phyloP scores from a whole-genome alignment of 208 protist genomes.

The Leishmania guyanensis region DNA sequence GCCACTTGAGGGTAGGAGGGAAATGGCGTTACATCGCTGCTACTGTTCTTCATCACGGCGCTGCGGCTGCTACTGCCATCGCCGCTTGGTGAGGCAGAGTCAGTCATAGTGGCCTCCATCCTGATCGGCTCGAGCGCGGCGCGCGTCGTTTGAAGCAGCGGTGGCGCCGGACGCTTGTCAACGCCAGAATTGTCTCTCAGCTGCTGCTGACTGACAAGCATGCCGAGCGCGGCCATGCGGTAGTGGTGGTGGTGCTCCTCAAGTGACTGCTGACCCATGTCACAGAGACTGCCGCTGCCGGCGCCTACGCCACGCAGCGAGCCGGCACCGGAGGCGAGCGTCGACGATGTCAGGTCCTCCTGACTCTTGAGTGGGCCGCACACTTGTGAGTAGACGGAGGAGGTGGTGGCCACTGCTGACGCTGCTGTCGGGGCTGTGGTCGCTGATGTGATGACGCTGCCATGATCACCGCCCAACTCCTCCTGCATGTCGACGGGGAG shows the following conservation, averaged over 20 bases:
- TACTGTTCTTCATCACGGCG: not conserved
- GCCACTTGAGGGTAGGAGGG: not conserved
- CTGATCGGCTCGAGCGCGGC: not conserved
- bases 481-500: slow-evolving; percentile 3
- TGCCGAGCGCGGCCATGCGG: slow-evolving; percentile 17
- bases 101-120: not conserved
- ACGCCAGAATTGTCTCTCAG: not conserved
- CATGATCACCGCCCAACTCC: not conserved
- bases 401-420: not conserved
- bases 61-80: not conserved
- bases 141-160: not conserved
- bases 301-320: slow-evolving; percentile 3
- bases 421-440: not conserved
- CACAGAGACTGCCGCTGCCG: slow-evolving; percentile 16
- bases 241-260: slow-evolving; percentile 35
- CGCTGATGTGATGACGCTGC: not conserved
- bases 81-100: not conserved
- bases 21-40: not conserved
- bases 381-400: too few relatives aligned
- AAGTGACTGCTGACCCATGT: slow-evolving; percentile 32
- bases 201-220: slow-evolving; percentile 15
- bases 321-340: not conserved
- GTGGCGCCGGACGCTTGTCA: not conserved
- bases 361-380: not conserved
- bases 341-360: slow-evolving; percentile 2